Conservation (phyloP, 192 early-diverging fungal genomes). For the Umbelopsis vinacea region DNA sequence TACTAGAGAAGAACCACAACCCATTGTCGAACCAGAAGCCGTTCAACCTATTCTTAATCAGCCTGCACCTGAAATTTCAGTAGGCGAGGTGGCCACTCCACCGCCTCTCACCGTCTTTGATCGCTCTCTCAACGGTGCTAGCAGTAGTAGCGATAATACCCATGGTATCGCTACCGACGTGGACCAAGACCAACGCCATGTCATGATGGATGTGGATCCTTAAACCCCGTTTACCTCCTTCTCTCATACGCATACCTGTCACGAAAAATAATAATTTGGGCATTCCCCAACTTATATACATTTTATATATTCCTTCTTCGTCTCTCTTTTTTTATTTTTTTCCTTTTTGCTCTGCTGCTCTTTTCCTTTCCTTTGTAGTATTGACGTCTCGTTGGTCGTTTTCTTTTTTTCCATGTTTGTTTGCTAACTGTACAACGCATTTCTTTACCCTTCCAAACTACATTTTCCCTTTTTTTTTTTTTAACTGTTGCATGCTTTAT, state of each 20-base stretch:
- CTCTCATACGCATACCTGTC: neutral
- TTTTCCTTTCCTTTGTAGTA: neutral
- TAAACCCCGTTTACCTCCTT: constrained; percentile 1
- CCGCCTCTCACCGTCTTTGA: constrained; percentile 10
- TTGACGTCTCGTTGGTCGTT: neutral
- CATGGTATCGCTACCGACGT: constrained; percentile 1
- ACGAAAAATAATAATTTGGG: neutral
- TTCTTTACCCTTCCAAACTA: neutral
- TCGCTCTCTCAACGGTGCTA: constrained; percentile 12
- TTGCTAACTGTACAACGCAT: constrained; percentile 19
- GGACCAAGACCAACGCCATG: constrained; percentile 17
- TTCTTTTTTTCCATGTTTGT: neutral
- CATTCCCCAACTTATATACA: neutral
- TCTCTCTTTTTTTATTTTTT: no score
- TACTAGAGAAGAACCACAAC: constrained; percentile 6
- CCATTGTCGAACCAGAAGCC: neutral
- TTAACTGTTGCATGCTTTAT: constrained; percentile 11
- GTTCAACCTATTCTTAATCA: constrained; percentile 8
- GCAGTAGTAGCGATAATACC: constrained; percentile 17
- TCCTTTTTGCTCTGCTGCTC: neutral
- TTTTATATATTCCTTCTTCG: neutral
- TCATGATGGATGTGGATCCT: constrained; percentile 22
- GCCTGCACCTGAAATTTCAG: constrained; percentile 11
- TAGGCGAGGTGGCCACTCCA: constrained; percentile 12
- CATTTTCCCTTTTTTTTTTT: no score